These are phyloP conservation scores for Rutidosis leptorrhynchoides DNA, from an alignment of 129 eudicot species.

Conservation along the genomic window DNA sequence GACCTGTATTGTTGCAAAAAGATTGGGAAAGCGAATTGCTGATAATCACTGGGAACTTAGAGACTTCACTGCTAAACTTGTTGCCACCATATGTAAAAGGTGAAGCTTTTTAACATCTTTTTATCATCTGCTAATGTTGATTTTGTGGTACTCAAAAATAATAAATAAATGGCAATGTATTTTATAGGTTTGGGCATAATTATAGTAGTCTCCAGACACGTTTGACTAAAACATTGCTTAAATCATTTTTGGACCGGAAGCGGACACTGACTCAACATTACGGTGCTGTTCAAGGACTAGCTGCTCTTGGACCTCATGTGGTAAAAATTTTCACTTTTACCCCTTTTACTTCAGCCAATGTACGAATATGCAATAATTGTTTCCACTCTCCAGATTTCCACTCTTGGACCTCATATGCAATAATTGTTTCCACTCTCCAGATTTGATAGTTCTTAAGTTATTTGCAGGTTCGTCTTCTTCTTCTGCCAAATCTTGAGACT, in stretches of 20 bases:
- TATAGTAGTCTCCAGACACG: conserved; percentile 65
- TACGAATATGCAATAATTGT: no score
- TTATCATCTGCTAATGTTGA: conserved; percentile 5
- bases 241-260: conserved; percentile 63
- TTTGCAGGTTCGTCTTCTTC: conserved; percentile 57
- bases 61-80: conserved; percentile 62
- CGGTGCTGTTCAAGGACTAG: conserved; percentile 78
- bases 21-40: conserved; percentile 57
- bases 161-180: neutral
- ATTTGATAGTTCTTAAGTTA: conserved; percentile 11
- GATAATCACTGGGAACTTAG: conserved; percentile 75
- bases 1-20: conserved; percentile 57
- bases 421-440: neutral
- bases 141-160: conserved; percentile 3
- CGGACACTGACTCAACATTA: conserved; percentile 70
- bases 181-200: conserved; percentile 66
- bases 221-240: conserved; percentile 57
- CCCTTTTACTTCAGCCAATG: neutral
- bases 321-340: conserved; percentile 27
- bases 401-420: neutral
- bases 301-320: conserved; percentile 79
- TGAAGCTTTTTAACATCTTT: conserved; percentile 15
- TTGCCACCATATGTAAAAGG: conserved; percentile 65
- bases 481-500: conserved; percentile 56
- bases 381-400: neutral